phyloP scores from a whole-genome alignment of 2,329 filamentous ascomycete genomes.

The Hansfordia pulvinata region DNA sequence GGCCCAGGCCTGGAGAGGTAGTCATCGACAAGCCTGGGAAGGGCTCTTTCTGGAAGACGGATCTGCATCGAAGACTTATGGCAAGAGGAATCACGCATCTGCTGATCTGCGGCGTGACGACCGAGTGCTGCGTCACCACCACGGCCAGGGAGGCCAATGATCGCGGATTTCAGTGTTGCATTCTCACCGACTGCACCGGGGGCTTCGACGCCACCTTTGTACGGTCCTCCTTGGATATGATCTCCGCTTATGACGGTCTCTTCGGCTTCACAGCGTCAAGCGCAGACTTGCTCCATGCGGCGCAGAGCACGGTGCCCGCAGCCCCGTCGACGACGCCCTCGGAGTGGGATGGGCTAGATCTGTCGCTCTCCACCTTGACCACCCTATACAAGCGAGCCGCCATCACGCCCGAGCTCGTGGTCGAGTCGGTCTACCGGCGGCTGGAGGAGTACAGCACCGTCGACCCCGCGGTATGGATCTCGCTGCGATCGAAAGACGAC shows the following conservation, averaged over 20 bases:
- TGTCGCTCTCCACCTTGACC: no score
- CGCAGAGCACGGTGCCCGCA: no score
- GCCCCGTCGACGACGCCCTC: no score
- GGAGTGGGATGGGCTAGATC: no score
- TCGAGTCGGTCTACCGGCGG: slow-evolving; percentile 27
- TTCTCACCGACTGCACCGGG: slow-evolving; percentile 31
- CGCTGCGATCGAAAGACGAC: slow-evolving; percentile 16
- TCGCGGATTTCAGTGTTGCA: slow-evolving; percentile 46
- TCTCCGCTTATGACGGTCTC: slow-evolving; percentile 34
- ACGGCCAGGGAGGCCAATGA: slow-evolving; percentile 43
- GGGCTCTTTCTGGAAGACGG: slow-evolving; percentile 44
- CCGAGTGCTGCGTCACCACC: slow-evolving; percentile 42
- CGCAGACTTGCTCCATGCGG: slow-evolving; percentile 21
- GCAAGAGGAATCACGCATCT: slow-evolving; percentile 43
- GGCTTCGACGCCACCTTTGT: slow-evolving; percentile 33
- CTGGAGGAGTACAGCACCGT: slow-evolving; percentile 31
- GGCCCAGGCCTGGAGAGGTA: slow-evolving; percentile 32
- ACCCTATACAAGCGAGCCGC: slow-evolving; percentile 2
- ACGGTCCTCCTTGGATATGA: slow-evolving; percentile 30
- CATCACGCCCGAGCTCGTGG: slow-evolving; percentile 21
- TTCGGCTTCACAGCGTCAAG: slow-evolving; percentile 32
- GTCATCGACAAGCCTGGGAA: slow-evolving; percentile 46
- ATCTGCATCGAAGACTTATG: slow-evolving; percentile 35
- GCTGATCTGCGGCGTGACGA: slow-evolving; percentile 42
- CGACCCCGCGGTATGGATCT: slow-evolving; percentile 37